Base-by-base conservation (phyloP, 2,329 filamentous ascomycete species). In the Claviceps sorghi region DNA sequence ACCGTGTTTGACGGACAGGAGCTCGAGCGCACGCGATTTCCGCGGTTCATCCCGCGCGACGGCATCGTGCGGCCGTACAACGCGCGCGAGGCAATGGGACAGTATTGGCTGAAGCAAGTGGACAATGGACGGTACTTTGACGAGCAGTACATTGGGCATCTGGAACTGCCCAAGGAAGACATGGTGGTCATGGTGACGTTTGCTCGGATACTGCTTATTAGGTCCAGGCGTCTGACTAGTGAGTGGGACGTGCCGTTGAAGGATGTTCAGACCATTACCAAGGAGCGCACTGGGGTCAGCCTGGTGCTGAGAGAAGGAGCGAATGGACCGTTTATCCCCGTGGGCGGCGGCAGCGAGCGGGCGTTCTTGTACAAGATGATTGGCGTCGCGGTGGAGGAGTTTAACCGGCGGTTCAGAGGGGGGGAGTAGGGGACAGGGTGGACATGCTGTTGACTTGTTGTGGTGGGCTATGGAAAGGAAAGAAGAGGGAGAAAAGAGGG, bases 121-220 rank as follows among this genome's bases (percentile, higher is more conserved):
- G 93, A 98, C 69, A 93, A 96, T 58, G 93, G 93, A 56, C 93
- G 90, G 67, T 97, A 91, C 74, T 98, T 98, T 78, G 85, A 95
- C 69, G 93, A 98, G 68, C 80, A 88, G 64, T 98, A 98, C 71
- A 93, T 98, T 66, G 94, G 90, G 4, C 94, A 98, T 65, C 75
- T 98, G 4, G 91, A 98, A 68, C 78, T 98, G 29, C 86, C 88
- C 11, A 82, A 83, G 55, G 88, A 93, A 65, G 90, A 94, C 64
- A 86, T 89, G 74, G 82, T 91, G 53, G 84, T 90, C 48, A 88
- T 97, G 80, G 78, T 98, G 55, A 96, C 87, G 10, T 93, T 86
- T 65, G 77, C 80, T 57, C 81, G 88, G 4, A 95, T 98, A 65
- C 81, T 98, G 76, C 80, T 97, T 52, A 87, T 98, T 56, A 80